phyloP scores from a whole-genome alignment of 1,284 basidiomycete genomes.

The Phellinidium pouzarii region DNA sequence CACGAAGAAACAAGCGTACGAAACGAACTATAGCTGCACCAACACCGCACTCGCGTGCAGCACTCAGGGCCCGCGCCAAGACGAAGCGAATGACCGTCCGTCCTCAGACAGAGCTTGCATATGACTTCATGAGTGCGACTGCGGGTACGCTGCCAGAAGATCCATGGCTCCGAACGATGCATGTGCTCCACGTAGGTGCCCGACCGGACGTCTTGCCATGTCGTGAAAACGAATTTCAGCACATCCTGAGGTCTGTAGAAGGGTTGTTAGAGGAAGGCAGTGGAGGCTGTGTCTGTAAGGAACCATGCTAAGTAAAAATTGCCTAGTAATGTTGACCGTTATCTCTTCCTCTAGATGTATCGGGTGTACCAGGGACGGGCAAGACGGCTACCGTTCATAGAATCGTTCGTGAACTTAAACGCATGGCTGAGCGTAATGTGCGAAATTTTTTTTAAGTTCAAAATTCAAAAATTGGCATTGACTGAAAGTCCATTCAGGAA shows the following conservation, averaged over 20 bases:
- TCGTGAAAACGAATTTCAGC: constrained; percentile 80
- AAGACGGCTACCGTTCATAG: constrained; percentile 98
- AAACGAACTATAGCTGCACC: constrained; percentile 39
- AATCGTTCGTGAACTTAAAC: constrained; percentile 81
- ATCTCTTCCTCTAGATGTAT: constrained; percentile 61
- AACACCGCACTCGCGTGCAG: constrained; percentile 63
- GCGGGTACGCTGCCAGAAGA: constrained; percentile 54
- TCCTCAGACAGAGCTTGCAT: constrained; percentile 29
- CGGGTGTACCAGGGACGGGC: constrained; percentile 95
- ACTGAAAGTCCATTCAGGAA: constrained; percentile 47
- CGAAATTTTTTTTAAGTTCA: constrained; percentile 23
- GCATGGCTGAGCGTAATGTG: constrained; percentile 77
- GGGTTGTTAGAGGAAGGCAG: constrained; percentile 88
- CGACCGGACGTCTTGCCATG: constrained; percentile 90
- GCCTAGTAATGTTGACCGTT: background rate
- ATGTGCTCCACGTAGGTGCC: constrained; percentile 88
- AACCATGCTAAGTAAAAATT: background rate
- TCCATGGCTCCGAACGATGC: constrained; percentile 80
- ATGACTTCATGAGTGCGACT: constrained; percentile 26
- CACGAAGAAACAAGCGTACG: constrained; percentile 26
- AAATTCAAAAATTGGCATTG: background rate
- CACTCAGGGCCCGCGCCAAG: constrained; percentile 36
- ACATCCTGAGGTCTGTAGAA: constrained; percentile 73
- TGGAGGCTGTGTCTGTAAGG: constrained; percentile 92
- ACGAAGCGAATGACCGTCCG: constrained; percentile 31